Base-by-base conservation (phyloP, 2,329 filamentous ascomycete species). In the Rugonectria rugulosa region DNA sequence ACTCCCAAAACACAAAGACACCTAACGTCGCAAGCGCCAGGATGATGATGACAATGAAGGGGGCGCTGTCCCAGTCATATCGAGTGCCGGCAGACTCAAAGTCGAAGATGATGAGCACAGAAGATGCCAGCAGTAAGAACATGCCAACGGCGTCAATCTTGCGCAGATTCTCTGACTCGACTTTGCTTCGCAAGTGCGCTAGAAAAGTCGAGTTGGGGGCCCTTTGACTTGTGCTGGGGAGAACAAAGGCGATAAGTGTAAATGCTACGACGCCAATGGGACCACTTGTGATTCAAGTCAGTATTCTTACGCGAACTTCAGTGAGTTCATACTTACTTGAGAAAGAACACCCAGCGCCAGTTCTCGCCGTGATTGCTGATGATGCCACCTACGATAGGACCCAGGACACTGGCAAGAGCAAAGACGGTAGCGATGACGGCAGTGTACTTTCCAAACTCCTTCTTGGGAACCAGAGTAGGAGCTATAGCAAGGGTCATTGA, bases 71-170 rank as follows among this genome's bases (percentile, higher is more conserved):
- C 79, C 79, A 82, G 4, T 73, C 60, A 45, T 77, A 79, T 6
- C 67, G 67, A 15, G 71, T 62, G 5, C 79, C 78, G 6, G 68
- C 78, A 57, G 79, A 71, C 41, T 82, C 74, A 12, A 82, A 68
- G 1, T 74, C 77, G 32, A 79, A 76, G 14, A 80, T 73, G n/a
- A 81, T 61, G 4, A 81, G 68, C 4, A 78, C 72, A 0, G 77
- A 78, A 4, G 73, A 72, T 0, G 70, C 72, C 6, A 81, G 68
- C 1, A 75, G 63, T 3, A 79, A 43, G 26, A 72, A 52, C 3
- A 64, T 65, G n/a, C 66, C 66, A 4, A 62, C 14, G 29, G 56
- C 45, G 49, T 64, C 65, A n/a, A 65, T 36, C 3, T 52, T 32
- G 12, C 41, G 37, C 36, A 59, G 51, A 29, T 47, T 54, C 19